Base-by-base conservation (phyloP, 495 filamentous ascomycete genomes). In the Neurospora cerealis region DNA sequence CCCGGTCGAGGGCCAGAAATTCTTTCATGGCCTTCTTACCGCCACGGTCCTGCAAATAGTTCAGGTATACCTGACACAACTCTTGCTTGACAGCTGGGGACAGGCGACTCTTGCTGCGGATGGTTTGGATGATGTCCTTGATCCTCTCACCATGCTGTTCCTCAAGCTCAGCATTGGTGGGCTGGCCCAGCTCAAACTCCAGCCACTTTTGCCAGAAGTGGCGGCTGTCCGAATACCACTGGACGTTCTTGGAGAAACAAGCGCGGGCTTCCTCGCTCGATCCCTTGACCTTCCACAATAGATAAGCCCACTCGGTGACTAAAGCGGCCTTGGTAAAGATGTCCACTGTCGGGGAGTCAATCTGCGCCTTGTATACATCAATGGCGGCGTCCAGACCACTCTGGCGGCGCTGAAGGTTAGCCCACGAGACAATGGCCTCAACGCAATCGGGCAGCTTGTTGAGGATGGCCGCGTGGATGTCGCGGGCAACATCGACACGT, bases 121-220 rank as follows among this genome's bases (percentile, higher is more conserved):
- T 87, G 75, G 95, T 90, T 44, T 93, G 86, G 75, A 92, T 86
- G n/a, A 99, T 92, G 44, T 90, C 85, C 80, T 93, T 93, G 79
- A 98, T 91, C 32, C 90, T 89, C 70, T 89, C 86, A 66, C 91
- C 90, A 70, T 94, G 91, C 71, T 87, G 83, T 1, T 81, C 69
- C 76, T 97, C 93, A 2, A 87, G 87, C 41, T 87, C 87, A 1
- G 84, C 81, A 72, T 85, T 91, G 4, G 93, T 94, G 10, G 93
- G 92, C 78, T 98, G 96, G 44, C 93, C 90, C 48, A 97, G 85
- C 84, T 99, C 96, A 75, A 99, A 97, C 70, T 90, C 84, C 13
- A 98, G 87, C 82, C 93, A 99, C 80, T 90, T 92, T 72, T 89
- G 87, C 95, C 95, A 98, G 88, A 99, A 99, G 32, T 91, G 87